Conservation (phyloP, 2,329 filamentous ascomycete genomes). For the Pseudogymnoascus sp. region DNA sequence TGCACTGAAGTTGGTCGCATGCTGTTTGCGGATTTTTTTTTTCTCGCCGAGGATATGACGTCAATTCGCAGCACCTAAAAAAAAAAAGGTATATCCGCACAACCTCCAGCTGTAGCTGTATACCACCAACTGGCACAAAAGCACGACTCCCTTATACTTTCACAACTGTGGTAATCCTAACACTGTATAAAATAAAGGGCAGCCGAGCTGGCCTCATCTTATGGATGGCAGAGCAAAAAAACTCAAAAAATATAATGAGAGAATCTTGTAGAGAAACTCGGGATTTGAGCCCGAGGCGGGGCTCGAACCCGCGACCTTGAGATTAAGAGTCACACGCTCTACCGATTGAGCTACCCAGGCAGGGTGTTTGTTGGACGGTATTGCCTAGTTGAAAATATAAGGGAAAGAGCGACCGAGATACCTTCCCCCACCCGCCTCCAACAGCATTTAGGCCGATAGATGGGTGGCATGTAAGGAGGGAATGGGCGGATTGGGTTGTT, state of each 20-base stretch:
- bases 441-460: background rate
- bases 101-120: background rate
- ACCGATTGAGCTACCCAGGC: constrained; percentile 56
- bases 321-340: constrained; percentile 62
- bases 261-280: constrained; percentile 10
- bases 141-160: background rate
- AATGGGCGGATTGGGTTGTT: background rate
- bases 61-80: background rate
- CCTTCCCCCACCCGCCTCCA: background rate
- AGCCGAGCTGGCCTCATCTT: too few species aligned
- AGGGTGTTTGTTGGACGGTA: background rate
- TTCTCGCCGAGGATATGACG: background rate
- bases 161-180: background rate
- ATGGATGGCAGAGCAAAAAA: background rate
- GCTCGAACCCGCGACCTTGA: constrained; percentile 9
- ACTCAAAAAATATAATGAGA: background rate
- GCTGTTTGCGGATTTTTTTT: background rate
- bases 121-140: background rate
- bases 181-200: background rate
- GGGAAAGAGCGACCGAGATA: background rate
- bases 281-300: constrained; percentile 8
- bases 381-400: background rate
- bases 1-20: background rate
- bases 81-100: background rate
- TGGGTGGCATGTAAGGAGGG: background rate